Conservation (phyloP, 305 asterid species). For the Solanum hybrid region DNA sequence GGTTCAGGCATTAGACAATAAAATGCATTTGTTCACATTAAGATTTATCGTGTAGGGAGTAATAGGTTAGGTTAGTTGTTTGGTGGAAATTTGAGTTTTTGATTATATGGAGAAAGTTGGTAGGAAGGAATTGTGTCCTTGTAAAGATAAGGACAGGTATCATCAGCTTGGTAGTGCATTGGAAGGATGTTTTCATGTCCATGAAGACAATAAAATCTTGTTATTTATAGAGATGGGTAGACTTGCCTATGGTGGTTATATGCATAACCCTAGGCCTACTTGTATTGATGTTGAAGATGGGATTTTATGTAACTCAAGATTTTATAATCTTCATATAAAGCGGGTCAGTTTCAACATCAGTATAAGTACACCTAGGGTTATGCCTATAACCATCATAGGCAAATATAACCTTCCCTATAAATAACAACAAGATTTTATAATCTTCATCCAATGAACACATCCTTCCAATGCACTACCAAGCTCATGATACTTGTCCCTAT, state of each 20-base stretch:
- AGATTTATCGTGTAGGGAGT: not conserved
- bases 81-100: not conserved
- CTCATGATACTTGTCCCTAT: not conserved
- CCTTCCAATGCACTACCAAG: not conserved
- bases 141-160: not conserved
- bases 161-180: not conserved
- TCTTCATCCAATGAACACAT: not conserved
- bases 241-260: not conserved
- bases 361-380: not conserved
- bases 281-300: not conserved
- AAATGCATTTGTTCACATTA: too few relatives aligned
- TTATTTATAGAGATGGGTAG: not conserved
- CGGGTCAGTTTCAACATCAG: slow-evolving; percentile 7
- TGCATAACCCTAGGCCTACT: not conserved
- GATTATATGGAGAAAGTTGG: not conserved
- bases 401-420: not conserved
- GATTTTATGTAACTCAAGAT: not conserved
- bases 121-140: not conserved
- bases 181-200: not conserved
- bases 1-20: too few relatives aligned
- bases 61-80: not conserved
- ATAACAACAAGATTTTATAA: not conserved
- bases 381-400: not conserved
- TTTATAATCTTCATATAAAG: not conserved
- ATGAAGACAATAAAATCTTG: not conserved